A percentile compares a stretch with the other conserved stretches of the same genome.
Evolutionary conservation across 441 rosid genomes (phyloP).

Genomic region (Sinapis alba): DNA sequence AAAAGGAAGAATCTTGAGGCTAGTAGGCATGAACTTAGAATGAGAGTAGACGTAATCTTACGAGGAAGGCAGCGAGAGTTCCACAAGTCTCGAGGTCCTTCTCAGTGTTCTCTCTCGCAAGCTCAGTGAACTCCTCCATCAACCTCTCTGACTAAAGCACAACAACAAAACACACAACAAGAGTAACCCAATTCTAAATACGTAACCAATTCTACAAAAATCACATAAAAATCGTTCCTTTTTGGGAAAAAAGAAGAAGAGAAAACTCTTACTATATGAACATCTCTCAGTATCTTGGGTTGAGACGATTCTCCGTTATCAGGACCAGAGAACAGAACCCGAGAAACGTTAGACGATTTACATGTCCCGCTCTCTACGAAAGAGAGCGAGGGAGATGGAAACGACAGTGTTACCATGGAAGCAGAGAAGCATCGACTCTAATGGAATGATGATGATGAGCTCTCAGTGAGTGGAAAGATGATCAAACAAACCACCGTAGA

Average conservation of each 20-base stretch:
- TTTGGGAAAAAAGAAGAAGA: neutral
- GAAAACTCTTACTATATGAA: constrained; percentile 59
- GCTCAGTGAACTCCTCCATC: constrained; percentile 84
- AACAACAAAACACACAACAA: constrained; percentile 12
- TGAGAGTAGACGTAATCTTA: constrained; percentile 38
- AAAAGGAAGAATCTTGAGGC: neutral
- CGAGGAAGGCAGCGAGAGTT: constrained; percentile 78
- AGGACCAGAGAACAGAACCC: constrained; percentile 43
- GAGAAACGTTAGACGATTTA: constrained; percentile 56
- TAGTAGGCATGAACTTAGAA: constrained; percentile 6
- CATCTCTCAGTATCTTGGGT: constrained; percentile 54
- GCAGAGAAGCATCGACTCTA: constrained; percentile 21
- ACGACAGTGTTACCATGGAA: constrained; percentile 63
- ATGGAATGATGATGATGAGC: constrained; percentile 25
- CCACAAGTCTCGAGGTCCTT: constrained; percentile 94
- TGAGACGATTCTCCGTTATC: constrained; percentile 42
- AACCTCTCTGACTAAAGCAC: constrained; percentile 60
- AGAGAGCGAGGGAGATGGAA: constrained; percentile 69
- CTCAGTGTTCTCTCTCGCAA: constrained; percentile 81
- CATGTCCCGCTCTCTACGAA: constrained; percentile 53
- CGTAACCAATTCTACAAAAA: neutral
- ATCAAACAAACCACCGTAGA: neutral
- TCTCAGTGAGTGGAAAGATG: constrained; percentile 13
- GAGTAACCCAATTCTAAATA: constrained; percentile 9
- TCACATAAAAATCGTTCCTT: neutral